Evolutionary conservation across 2,329 filamentous ascomycete genomes (phyloP).

Genomic region (Colletotrichum gloeosporioides): DNA sequence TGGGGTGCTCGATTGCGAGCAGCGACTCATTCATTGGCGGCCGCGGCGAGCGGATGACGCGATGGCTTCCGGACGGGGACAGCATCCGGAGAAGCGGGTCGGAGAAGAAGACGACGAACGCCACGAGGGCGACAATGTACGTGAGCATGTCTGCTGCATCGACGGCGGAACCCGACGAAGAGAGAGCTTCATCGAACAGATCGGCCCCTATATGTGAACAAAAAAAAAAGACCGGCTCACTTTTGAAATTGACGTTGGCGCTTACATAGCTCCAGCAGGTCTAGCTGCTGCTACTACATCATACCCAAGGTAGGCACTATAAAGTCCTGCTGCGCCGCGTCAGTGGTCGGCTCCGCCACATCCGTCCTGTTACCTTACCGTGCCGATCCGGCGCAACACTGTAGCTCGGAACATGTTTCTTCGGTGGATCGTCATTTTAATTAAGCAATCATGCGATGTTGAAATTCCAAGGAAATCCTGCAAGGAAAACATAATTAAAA

Average conservation of each 20-base stretch:
- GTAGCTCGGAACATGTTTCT: neutral
- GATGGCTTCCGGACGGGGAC: slow-evolving; percentile 26
- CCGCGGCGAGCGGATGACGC: slow-evolving; percentile 39
- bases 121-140: slow-evolving; percentile 48
- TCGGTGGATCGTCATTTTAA: neutral
- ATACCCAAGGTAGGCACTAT: neutral
- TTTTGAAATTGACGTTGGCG: neutral
- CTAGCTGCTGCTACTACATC: neutral
- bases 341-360: neutral
- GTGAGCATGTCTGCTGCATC: slow-evolving; percentile 42
- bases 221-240: neutral
- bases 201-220: neutral
- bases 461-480: neutral
- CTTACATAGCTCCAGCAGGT: neutral
- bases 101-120: slow-evolving; percentile 46
- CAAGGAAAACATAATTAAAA: neutral
- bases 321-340: neutral
- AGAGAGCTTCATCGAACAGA: neutral
- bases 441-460: neutral
- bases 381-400: neutral
- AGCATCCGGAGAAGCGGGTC: slow-evolving; percentile 47
- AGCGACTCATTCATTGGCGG: slow-evolving; percentile 57
- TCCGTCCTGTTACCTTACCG: neutral
- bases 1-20: slow-evolving; percentile 50
- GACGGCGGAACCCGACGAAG: neutral